Base-by-base conservation (phyloP, 768 basidiomycete genomes). In the Amanita polypyramis region DNA sequence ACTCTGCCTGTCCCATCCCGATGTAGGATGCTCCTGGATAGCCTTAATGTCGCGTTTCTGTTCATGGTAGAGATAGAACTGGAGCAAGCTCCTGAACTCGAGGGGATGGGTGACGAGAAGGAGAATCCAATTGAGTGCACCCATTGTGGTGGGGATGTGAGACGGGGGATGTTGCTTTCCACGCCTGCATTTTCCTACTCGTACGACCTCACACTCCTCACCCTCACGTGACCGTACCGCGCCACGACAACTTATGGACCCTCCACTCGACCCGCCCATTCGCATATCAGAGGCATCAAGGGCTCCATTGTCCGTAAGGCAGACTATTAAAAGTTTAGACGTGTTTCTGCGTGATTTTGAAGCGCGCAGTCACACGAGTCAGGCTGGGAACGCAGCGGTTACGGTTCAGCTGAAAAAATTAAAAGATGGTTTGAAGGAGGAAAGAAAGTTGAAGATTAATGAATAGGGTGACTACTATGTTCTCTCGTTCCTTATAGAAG, bases 1-100 rank as follows among this genome's bases (percentile, higher is more conserved):
- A 7, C 79, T 70, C 33, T 75, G 60, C 48, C 95, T 72, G 66
- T 96, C 82, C 82, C 87, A 97, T 36, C 90, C 90, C 1, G 91
- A 87, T 15, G 83, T 80, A 0, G 74, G 68, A 55, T 86, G 78
- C 56, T 97, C 88, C 52, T 74, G 66, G 49, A 79, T 67, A 1
- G 78, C 71, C 37, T 86, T 80, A 56, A 98, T 87, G 57, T 94
- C 88, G 55, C 92, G 80, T 58, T 80, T 80, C 54, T 75, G 71
- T 51, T 91, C 82, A 64, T 91, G 79, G 66, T 82, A 93, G 29
- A 96, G 56, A 56, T 77, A 79, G 70, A 83, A 97, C 58, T 92
- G 86, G 20, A 94, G 55, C 29, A 97, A 74, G 25, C 78, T 81
- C 54, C 80, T 79, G 62, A 94, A 85, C 61, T 99, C 95, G 51